Conservation (phyloP, 768 basidiomycete genomes). For the Phylloporus sp. region DNA sequence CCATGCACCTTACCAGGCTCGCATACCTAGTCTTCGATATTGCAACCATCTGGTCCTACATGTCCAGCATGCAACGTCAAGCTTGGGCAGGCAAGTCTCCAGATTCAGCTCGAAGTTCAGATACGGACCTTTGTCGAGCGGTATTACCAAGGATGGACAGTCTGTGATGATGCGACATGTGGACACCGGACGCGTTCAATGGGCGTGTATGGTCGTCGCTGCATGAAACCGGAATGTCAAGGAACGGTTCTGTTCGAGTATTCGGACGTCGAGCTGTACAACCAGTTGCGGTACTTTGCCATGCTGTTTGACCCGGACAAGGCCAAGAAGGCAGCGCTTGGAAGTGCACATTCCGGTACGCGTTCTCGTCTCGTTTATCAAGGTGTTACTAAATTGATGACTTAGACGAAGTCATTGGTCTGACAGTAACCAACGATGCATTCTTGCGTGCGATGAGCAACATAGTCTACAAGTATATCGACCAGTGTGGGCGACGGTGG, state of each 20-base stretch:
- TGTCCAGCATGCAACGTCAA: slow-evolving; percentile 65
- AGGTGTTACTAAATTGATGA: background rate
- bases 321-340: slow-evolving; percentile 49
- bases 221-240: slow-evolving; percentile 43
- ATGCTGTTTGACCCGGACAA: slow-evolving; percentile 75
- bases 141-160: slow-evolving; percentile 88
- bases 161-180: slow-evolving; percentile 86
- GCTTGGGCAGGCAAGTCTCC: slow-evolving; percentile 59
- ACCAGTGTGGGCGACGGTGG: slow-evolving; percentile 86
- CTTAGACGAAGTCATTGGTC: slow-evolving; percentile 52
- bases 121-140: slow-evolving; percentile 70
- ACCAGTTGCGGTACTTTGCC: slow-evolving; percentile 81
- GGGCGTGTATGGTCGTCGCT: slow-evolving; percentile 85
- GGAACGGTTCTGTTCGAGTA: slow-evolving; percentile 49
- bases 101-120: slow-evolving; percentile 82
- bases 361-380: background rate
- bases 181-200: slow-evolving; percentile 85
- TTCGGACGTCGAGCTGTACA: slow-evolving; percentile 79
- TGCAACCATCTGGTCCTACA: slow-evolving; percentile 59
- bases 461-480: slow-evolving; percentile 76
- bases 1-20: background rate
- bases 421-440: slow-evolving; percentile 46
- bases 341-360: slow-evolving; percentile 41
- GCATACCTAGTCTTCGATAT: slow-evolving; percentile 53
- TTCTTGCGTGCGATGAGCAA: slow-evolving; percentile 51